phyloP scores from a whole-genome alignment of 306 rosid genomes.

The Vicia sativa region DNA sequence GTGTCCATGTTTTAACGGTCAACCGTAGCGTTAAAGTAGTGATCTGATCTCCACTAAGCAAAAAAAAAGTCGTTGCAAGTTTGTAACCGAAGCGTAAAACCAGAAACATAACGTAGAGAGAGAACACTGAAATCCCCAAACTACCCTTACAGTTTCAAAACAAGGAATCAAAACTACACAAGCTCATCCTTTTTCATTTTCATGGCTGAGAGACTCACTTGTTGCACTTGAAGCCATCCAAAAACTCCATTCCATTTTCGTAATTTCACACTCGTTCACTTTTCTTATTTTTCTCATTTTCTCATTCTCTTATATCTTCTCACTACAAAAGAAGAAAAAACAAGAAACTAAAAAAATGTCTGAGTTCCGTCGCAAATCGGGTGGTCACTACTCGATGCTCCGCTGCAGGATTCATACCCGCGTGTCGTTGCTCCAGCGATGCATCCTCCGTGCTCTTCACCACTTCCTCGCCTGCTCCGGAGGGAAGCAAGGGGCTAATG shows the following conservation, averaged over 20 bases:
- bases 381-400: constrained; percentile 26
- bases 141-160: constrained; percentile 37
- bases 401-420: constrained; percentile 51
- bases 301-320: constrained; percentile 8
- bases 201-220: constrained; percentile 61
- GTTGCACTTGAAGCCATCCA: constrained; percentile 60
- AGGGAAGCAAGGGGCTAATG: constrained; percentile 44
- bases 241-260: background rate
- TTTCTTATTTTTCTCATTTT: background rate
- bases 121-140: constrained; percentile 36
- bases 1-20: constrained; percentile 53
- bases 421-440: constrained; percentile 60
- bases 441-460: constrained; percentile 56
- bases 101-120: constrained; percentile 2
- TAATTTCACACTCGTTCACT: background rate
- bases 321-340: background rate
- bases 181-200: constrained; percentile 46
- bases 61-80: constrained; percentile 57
- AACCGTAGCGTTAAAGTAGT: constrained; percentile 69
- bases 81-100: constrained; percentile 53
- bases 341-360: constrained; percentile 33
- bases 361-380: constrained; percentile 31
- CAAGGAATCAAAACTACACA: constrained; percentile 40
- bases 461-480: constrained; percentile 56
- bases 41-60: constrained; percentile 36